Evolutionary conservation across 2,329 filamentous ascomycete species (phyloP).

Genomic region (Pestalotiopsis sp.): DNA sequence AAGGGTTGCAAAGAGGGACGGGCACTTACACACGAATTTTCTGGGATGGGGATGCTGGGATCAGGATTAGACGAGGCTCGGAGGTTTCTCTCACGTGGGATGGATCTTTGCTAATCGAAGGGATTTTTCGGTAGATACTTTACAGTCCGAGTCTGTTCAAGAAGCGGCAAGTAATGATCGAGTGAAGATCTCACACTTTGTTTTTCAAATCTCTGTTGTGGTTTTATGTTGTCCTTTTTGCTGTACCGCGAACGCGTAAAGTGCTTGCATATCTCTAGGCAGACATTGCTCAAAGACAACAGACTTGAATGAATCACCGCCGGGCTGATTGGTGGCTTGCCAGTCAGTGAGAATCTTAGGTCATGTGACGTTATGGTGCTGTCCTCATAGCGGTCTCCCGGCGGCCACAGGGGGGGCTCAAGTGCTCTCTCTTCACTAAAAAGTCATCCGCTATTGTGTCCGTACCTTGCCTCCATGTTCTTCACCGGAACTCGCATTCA

Average conservation of each 20-base stretch:
- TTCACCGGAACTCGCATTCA: neutral
- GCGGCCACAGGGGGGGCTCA: neutral
- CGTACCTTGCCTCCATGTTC: neutral
- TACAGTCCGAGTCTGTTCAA: neutral
- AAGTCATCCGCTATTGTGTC: neutral
- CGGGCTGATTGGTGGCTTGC: neutral
- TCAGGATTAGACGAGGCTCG: neutral
- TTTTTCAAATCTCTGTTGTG: neutral
- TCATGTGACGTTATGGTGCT: neutral
- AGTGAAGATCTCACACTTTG: neutral
- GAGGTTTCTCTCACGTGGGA: neutral
- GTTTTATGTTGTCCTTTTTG: neutral
- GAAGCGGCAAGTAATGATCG: neutral
- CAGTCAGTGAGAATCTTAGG: neutral
- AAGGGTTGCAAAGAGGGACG: conserved; percentile 5
- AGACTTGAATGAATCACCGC: neutral
- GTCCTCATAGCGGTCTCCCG: neutral
- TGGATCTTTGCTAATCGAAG: neutral
- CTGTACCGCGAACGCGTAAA: neutral
- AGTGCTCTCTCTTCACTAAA: neutral
- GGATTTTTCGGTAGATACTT: neutral
- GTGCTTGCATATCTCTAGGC: neutral
- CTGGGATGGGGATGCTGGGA: neutral
- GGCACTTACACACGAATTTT: conserved; percentile 7
- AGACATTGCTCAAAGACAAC: neutral